Evolutionary conservation across 2,329 filamentous ascomycete species (phyloP).

Genomic region (Fusarium sp.): DNA sequence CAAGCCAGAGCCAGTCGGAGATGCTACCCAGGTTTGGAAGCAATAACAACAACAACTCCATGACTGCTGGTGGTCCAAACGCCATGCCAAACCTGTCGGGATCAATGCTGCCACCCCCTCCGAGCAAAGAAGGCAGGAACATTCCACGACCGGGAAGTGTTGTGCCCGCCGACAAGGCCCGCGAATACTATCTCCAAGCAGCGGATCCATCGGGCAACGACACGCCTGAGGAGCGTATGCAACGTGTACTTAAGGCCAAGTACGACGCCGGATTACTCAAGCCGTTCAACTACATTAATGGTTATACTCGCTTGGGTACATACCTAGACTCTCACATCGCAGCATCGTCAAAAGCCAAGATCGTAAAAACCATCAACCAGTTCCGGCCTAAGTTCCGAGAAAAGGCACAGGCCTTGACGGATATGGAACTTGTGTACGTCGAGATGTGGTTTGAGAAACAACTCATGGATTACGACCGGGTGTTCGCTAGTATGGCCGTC

Average conservation of each 20-base stretch:
- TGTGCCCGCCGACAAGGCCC: conserved; percentile 75
- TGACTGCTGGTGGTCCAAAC: conserved; percentile 39
- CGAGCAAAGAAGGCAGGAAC: conserved; percentile 60
- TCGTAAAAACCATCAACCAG: conserved; percentile 88
- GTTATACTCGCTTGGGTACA: conserved; percentile 86
- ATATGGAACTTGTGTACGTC: conserved; percentile 92
- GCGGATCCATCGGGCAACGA: conserved; percentile 90
- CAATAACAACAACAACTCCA: conserved; percentile 46
- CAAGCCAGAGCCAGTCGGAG: conserved; percentile 58
- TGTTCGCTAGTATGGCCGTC: conserved; percentile 99
- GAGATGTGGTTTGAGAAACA: conserved; percentile 99
- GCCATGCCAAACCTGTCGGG: conserved; percentile 41
- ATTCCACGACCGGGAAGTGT: conserved; percentile 71
- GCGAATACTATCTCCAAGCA: conserved; percentile 96
- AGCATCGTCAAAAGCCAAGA: conserved; percentile 85
- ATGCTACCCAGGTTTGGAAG: conserved; percentile 62
- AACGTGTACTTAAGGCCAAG: conserved; percentile 92
- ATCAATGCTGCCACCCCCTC: conserved; percentile 62
- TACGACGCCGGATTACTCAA: conserved; percentile 94
- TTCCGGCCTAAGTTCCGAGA: conserved; percentile 97
- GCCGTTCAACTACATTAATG: conserved; percentile 98
- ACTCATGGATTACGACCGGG: conserved; percentile 96
- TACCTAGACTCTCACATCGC: conserved; percentile 94
- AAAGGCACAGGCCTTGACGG: conserved; percentile 90
- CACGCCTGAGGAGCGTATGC: conserved; percentile 93